Base-by-base conservation (phyloP, 306 rosid species). In the Mimosa pudica region DNA sequence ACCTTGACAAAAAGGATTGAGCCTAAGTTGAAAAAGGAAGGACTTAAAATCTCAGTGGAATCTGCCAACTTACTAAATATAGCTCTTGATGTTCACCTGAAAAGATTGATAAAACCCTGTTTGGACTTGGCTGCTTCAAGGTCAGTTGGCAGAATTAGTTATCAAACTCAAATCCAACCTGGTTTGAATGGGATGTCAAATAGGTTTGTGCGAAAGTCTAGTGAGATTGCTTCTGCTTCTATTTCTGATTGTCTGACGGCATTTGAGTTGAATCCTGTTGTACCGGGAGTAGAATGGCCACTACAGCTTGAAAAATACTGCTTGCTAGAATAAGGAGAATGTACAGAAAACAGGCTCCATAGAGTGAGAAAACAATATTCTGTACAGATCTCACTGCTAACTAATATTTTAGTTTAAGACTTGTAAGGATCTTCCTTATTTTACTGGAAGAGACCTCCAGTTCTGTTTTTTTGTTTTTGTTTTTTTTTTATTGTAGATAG, bases 231-330 rank as follows among this genome's bases (percentile, higher is more conserved):
- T 82, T 38, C 79, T 51, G 88, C 72, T 46, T 84, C 92, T 66
- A 47, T 85, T 24, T 68, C 90, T 76, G 93, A 89, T 64, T 87
- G 90, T 54, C 86, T 74, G 86, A 75, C 87, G 44, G 89, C 93
- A 73, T 69, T 85, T 70, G 91, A 90, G 83, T 33, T 87, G 87
- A 89, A 86, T 79, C 93, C 93, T 81, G 67, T 18, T 42, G 6
- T 88, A 78, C 89, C 90, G 36, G 93, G 96, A 66, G 82, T 77
- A 90, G 89, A 90, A 72, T 90, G 96, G 92, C 74, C 95, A 4
- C 69, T 70, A 20, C 78, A 80, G 63, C 79, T 86, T 57, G 97
- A 92, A 84, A 90, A 80, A 85, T 35, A 85, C 72, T 81, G 83
- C 62, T 75, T 85, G 74, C 82, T 70, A 35, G 86, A 82, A 17